These are phyloP conservation scores for Scutellaria galericulata DNA, from an alignment of 257 asterid genomes.

Conservation along the genomic window DNA sequence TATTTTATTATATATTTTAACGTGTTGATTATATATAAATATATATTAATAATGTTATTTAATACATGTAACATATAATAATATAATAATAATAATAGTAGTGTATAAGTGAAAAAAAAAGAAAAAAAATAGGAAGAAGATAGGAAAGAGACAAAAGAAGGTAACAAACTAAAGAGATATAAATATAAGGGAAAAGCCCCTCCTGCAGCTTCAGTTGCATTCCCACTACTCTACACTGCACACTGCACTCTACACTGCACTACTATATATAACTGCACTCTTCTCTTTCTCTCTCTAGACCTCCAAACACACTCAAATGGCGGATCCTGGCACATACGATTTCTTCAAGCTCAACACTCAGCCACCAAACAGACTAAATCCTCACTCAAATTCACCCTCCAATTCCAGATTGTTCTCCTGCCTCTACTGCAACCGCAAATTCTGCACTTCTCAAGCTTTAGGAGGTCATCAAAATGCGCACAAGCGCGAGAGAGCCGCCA, in stretches of 20 bases:
- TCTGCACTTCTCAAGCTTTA: conserved; percentile 87
- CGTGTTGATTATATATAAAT: no score
- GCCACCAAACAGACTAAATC: conserved; percentile 21
- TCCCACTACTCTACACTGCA: conserved; percentile 12
- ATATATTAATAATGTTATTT: no score
- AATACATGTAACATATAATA: no score
- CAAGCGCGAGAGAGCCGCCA: conserved; percentile 89
- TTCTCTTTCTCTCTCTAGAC: conserved; percentile 22
- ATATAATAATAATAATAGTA: neutral
- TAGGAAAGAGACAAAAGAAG: conserved; percentile 40
- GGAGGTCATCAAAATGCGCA: conserved; percentile 98
- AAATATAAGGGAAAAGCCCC: neutral
- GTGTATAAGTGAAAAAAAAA: neutral
- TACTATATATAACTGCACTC: conserved; percentile 18
- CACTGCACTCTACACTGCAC: conserved; percentile 23
- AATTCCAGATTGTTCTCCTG: conserved; percentile 65
- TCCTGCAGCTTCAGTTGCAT: conserved; percentile 32
- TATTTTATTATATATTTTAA: no score
- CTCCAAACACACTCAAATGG: conserved; percentile 43
- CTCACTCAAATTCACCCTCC: conserved; percentile 35
- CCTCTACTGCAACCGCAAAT: conserved; percentile 83
- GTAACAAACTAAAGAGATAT: conserved; percentile 39
- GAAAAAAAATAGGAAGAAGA: neutral
- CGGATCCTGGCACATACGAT: conserved; percentile 51
- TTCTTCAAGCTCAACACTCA: conserved; percentile 48